Conservation (phyloP, 371 early-diverging fungal species). For the Mucor saturninus region DNA sequence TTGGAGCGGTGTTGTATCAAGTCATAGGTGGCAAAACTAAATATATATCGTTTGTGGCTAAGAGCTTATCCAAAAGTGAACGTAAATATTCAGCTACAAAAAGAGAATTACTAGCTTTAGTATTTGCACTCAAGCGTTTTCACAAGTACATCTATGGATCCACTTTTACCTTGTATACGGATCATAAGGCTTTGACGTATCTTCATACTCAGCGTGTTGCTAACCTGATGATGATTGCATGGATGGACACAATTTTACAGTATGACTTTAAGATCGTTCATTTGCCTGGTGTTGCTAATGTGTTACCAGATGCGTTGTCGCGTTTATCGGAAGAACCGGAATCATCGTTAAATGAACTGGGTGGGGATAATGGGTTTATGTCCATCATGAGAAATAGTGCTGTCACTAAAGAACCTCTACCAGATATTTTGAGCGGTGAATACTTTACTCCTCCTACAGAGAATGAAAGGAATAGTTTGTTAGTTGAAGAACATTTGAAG, state of each 20-base stretch:
- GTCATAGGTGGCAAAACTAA: neutral
- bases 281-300: too few species aligned
- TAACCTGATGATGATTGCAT: slow-evolving; percentile 4
- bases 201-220: slow-evolving; percentile 3
- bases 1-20: neutral
- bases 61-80: neutral
- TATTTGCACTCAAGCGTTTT: slow-evolving; percentile 33
- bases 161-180: slow-evolving; percentile 26
- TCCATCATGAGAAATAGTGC: slow-evolving; percentile 3
- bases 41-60: neutral
- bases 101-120: slow-evolving; percentile 9
- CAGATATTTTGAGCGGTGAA: neutral
- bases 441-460: slow-evolving; percentile 2
- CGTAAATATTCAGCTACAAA: neutral
- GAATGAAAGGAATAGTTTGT: neutral
- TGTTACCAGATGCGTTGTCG: too few species aligned
- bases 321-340: too few species aligned
- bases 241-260: slow-evolving; percentile 8
- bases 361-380: neutral
- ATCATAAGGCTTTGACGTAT: slow-evolving; percentile 23
- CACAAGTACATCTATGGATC: slow-evolving; percentile 37
- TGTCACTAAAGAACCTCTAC: neutral
- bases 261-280: too few species aligned
- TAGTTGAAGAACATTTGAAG: neutral
- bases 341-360: slow-evolving; percentile 2